Conservation (phyloP, 441 rosid species). For the Croton laevigatus region DNA sequence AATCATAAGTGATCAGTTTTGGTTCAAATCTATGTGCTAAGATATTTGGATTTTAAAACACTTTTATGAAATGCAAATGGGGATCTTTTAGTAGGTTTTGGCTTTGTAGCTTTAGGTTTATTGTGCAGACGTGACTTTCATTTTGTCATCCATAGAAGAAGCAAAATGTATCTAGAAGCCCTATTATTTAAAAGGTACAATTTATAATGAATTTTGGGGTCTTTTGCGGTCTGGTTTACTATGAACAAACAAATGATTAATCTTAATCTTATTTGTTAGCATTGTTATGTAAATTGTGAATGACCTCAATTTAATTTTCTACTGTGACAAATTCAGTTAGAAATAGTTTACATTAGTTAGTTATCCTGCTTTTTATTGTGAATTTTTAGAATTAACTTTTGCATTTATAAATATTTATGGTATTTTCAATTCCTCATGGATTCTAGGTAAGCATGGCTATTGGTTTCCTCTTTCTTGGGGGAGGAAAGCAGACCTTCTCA, state of each 20-base stretch:
- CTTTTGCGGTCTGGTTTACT: not conserved
- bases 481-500: conserved; percentile 93
- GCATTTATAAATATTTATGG: conserved; percentile 22
- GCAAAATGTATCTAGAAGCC: not conserved
- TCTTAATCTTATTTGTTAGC: not conserved
- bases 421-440: conserved; percentile 16
- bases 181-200: not conserved
- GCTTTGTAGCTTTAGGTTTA: conserved; percentile 1
- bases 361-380: not conserved
- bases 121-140: not conserved
- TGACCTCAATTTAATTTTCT: not conserved
- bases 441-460: conserved; percentile 87
- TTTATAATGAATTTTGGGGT: not conserved
- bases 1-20: not conserved
- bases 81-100: not conserved
- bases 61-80: not conserved
- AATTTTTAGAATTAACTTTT: not conserved
- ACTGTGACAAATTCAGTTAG: conserved; percentile 1
- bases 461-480: conserved; percentile 97
- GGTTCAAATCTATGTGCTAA: not conserved
- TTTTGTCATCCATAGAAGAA: not conserved
- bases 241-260: not conserved
- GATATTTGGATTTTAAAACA: not conserved
- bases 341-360: conserved; percentile 5
- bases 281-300: not conserved